A percentile compares a stretch with the other conserved stretches of the same genome.
These are phyloP conservation scores for Crepidotus variabilis DNA, from an alignment of 768 basidiomycete species.

Conservation along the genomic window DNA sequence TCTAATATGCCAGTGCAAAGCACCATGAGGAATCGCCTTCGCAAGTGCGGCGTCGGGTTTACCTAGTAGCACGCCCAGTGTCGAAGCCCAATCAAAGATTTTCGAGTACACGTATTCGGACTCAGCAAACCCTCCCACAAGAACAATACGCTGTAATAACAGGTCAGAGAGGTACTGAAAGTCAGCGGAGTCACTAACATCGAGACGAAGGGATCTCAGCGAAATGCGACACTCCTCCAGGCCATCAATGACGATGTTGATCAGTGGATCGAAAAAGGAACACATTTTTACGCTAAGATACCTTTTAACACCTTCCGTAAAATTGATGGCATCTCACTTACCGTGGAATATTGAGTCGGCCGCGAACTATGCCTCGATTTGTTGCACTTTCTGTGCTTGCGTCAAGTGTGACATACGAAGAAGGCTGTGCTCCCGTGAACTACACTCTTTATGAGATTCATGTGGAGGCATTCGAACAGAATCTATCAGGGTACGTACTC, in stretches of 20 bases:
- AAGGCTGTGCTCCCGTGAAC: constrained; percentile 7
- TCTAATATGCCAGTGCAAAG: constrained; percentile 24
- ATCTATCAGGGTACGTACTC: not conserved
- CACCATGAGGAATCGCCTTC: constrained; percentile 27
- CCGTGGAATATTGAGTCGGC: constrained; percentile 10
- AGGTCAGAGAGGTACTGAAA: not conserved
- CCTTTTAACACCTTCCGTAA: not conserved
- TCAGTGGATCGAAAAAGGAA: constrained; percentile 8
- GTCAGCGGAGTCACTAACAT: not conserved
- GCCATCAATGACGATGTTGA: constrained; percentile 4
- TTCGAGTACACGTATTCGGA: constrained; percentile 22
- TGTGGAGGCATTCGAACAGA: not conserved
- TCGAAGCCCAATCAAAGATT: constrained; percentile 17
- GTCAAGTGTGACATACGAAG: constrained; percentile 3
- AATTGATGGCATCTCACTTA: not conserved
- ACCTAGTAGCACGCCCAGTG: constrained; percentile 9
- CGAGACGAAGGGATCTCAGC: not conserved
- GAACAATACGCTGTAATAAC: constrained; percentile 21
- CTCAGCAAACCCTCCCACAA: constrained; percentile 26
- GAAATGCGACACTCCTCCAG: constrained; percentile 2
- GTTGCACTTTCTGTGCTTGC: constrained; percentile 3
- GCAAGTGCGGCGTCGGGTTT: constrained; percentile 20
- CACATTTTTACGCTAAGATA: constrained; percentile 6
- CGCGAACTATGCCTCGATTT: constrained; percentile 4
- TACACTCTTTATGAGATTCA: not conserved